Conservation (phyloP, 805 yeast species). For the Nakazawaea molendinolei region DNA sequence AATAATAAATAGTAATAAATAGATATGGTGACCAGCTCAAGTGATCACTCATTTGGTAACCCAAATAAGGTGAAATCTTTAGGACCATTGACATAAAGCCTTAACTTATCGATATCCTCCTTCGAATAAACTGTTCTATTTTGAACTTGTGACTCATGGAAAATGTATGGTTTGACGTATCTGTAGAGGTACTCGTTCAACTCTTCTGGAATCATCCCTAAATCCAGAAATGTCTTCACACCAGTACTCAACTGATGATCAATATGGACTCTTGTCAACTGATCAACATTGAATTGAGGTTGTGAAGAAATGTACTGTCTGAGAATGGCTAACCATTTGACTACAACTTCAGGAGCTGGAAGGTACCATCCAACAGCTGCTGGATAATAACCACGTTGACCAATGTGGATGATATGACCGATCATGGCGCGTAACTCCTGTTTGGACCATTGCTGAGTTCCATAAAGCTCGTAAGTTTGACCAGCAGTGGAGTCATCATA, state of each 20-base stretch:
- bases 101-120: conserved; percentile 28
- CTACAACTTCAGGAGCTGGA: conserved; percentile 36
- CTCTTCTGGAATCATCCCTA: conserved; percentile 57
- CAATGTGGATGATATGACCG: conserved; percentile 36
- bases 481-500: conserved; percentile 79
- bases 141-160: conserved; percentile 26
- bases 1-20: conserved; percentile 3
- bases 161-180: conserved; percentile 32
- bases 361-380: conserved; percentile 29
- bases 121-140: conserved; percentile 31
- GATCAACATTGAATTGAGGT: conserved; percentile 52
- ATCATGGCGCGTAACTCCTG: conserved; percentile 65
- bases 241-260: conserved; percentile 56
- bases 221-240: conserved; percentile 61
- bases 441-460: conserved; percentile 58
- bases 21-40: too few relatives aligned
- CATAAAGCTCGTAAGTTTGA: conserved; percentile 65
- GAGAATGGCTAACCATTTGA: conserved; percentile 37
- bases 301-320: conserved; percentile 37
- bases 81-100: conserved; percentile 30
- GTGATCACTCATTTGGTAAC: conserved; percentile 2
- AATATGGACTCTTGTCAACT: conserved; percentile 64
- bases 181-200: conserved; percentile 42
- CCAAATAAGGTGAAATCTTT: conserved; percentile 16
- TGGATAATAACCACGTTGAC: conserved; percentile 28